Evolutionary conservation across 1,139 yeast genomes (phyloP), one percentile per base, ranked within the genome.

Genomic region (Zygosaccharomyces pseudobailii): DNA sequence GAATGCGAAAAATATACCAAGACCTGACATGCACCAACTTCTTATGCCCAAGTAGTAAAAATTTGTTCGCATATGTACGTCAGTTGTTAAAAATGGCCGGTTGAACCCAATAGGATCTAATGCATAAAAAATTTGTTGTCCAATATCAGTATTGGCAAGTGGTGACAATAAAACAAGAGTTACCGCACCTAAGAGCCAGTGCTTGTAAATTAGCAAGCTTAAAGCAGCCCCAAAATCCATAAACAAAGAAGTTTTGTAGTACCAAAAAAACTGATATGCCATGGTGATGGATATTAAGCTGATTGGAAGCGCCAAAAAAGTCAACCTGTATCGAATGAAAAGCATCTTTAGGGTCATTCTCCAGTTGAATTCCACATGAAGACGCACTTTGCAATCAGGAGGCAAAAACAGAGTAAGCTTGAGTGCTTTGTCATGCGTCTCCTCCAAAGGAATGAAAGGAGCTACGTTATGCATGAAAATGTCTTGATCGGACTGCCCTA

Each of bases 391-490:
- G 43, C 78, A 71, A 30, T 69, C 62, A 30, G 75, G 61, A 1
- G 73, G 69, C 5, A 51, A 35, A 20, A 56, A 44, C 5, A 61
- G 38, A 27, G 56, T 51, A 10, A 66, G 47, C 23, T 53, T 49
- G n/a, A 62, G 36, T 2, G 61, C 42, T 21, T 52, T 57, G 19
- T 56, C 49, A 23, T 51, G 45, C 1, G 49, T 43, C 28, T 51
- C 52, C 27, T 58, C 62, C 52, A 76, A 76, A 3, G 95, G 92
- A 7, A 86, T 77, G 61, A 73, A 89, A 0, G 96, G 96, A 0
- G 95, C 83, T 24, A 82, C 74, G n/a, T 87, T 87, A 61, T 87
- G 94, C 61, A 82, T 71, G 13, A 74, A 71, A 39, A 79, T 61
- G 55, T 70, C 66, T 33, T 74, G 56, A 35, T 65, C 38, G 65